Evolutionary conservation across 2,329 filamentous ascomycete species (phyloP).

Genomic region (Leptographium radiaticola): DNA sequence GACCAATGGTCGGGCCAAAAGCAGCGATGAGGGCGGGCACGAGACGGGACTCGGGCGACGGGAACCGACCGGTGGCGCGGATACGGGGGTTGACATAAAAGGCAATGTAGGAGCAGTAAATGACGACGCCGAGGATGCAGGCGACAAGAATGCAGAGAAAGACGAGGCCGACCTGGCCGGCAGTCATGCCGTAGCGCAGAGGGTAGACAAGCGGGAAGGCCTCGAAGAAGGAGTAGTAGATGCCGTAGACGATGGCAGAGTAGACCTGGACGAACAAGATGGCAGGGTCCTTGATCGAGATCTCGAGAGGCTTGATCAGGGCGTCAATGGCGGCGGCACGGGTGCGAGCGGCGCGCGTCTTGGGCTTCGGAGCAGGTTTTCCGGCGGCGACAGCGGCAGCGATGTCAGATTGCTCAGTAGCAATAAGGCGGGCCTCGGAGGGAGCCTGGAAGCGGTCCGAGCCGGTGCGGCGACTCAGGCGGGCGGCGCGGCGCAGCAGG

Average conservation of each 20-base stretch:
- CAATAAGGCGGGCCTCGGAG: conserved; percentile 38
- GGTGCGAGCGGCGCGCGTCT: background rate
- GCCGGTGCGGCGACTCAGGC: conserved; percentile 41
- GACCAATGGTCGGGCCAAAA: conserved; percentile 41
- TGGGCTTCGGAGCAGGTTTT: background rate
- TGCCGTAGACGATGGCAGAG: conserved; percentile 47
- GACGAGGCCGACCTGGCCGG: conserved; percentile 44
- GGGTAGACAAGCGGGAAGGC: conserved; percentile 53
- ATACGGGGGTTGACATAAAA: conserved; percentile 39
- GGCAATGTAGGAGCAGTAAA: conserved; percentile 38
- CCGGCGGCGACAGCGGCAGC: background rate
- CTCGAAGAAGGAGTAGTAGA: conserved; percentile 52
- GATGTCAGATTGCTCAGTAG: background rate
- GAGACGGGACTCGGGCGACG: conserved; percentile 39
- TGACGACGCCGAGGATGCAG: conserved; percentile 34
- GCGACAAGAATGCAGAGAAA: conserved; percentile 49
- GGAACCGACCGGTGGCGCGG: conserved; percentile 28
- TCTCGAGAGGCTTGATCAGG: conserved; percentile 39
- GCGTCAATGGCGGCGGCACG: conserved; percentile 36
- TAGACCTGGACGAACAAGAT: conserved; percentile 51
- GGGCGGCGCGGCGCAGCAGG: conserved; percentile 39
- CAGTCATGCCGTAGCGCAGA: conserved; percentile 43
- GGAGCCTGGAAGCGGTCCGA: conserved; percentile 43
- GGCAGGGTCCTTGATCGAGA: conserved; percentile 47
- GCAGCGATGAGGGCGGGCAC: conserved; percentile 39